Percentiles rank a stretch among this genome's conserved stretches.
phyloP scores from a whole-genome alignment of 495 filamentous ascomycete genomes.

The Mycothermus thermophilus region DNA sequence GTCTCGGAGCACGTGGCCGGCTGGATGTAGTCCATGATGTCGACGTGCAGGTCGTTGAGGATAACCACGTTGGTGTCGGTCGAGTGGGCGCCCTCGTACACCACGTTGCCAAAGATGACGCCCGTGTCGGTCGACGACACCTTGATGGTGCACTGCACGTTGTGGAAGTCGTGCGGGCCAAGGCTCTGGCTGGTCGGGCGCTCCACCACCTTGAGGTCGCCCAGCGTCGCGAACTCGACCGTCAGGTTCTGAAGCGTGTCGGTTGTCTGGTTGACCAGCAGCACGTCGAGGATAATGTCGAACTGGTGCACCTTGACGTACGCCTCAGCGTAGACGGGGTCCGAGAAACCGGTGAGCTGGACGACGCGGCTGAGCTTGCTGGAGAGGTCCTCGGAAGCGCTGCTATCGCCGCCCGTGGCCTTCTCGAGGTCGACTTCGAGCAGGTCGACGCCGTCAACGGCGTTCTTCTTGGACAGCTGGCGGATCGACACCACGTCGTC shows the following conservation, averaged over 20 bases:
- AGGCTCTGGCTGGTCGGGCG: constrained; percentile 91
- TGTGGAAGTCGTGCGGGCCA: constrained; percentile 88
- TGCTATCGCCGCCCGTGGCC: constrained; percentile 80
- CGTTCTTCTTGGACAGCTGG: constrained; percentile 84
- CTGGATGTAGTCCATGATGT: constrained; percentile 99
- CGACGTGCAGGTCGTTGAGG: constrained; percentile 94
- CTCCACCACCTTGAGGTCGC: constrained; percentile 96
- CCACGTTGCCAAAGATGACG: constrained; percentile 98
- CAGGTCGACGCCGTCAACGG: constrained; percentile 69
- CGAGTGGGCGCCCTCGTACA: constrained; percentile 91
- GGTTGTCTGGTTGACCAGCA: constrained; percentile 93
- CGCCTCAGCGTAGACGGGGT: constrained; percentile 94
- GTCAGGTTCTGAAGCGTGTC: constrained; percentile 95
- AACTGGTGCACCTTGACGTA: constrained; percentile 99
- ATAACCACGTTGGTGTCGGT: constrained; percentile 97
- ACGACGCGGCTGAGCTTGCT: constrained; percentile 94
- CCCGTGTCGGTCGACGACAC: constrained; percentile 97
- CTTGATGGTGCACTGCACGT: constrained; percentile 98
- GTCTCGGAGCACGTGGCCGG: constrained; percentile 94
- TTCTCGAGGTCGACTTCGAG: constrained; percentile 84
- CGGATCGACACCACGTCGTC: constrained; percentile 89
- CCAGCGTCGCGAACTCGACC: constrained; percentile 94
- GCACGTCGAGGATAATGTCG: constrained; percentile 93
- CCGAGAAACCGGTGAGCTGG: constrained; percentile 95
- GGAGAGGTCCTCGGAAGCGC: constrained; percentile 61